A percentile compares a stretch with the other conserved stretches of the same genome.
Conservation (phyloP, 1,284 basidiomycete species). For the Clitocybe nebularis region DNA sequence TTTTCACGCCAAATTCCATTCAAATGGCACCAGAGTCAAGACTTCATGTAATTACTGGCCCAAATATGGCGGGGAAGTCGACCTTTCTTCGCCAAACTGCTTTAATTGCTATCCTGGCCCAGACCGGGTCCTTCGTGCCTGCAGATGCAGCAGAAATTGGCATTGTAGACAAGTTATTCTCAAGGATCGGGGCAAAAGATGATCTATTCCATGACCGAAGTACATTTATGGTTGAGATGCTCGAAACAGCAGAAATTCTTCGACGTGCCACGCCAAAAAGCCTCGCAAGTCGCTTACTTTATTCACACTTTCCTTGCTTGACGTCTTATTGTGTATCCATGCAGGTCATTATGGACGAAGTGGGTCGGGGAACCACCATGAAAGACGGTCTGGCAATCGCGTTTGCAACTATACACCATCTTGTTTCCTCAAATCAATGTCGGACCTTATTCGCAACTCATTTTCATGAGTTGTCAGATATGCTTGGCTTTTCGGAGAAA, state of each 20-base stretch:
- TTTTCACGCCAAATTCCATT: slow-evolving; percentile 84
- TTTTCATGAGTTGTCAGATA: slow-evolving; percentile 89
- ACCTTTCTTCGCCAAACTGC: slow-evolving; percentile 92
- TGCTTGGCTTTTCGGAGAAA: slow-evolving; percentile 60
- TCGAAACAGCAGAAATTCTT: slow-evolving; percentile 81
- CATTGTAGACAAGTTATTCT: slow-evolving; percentile 89
- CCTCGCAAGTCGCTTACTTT: slow-evolving; percentile 47
- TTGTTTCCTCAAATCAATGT: slow-evolving; percentile 72
- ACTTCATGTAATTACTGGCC: slow-evolving; percentile 86
- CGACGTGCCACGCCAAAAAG: slow-evolving; percentile 78
- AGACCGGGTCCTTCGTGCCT: slow-evolving; percentile 91
- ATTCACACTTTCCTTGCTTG: too few relatives aligned
- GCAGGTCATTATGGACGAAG: slow-evolving; percentile 96
- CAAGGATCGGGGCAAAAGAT: slow-evolving; percentile 93
- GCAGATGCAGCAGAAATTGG: slow-evolving; percentile 78
- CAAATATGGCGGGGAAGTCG: slow-evolving; percentile 96
- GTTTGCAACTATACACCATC: slow-evolving; percentile 84
- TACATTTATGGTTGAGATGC: slow-evolving; percentile 94
- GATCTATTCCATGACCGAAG: slow-evolving; percentile 91
- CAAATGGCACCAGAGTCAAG: slow-evolving; percentile 55
- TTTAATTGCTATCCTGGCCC: slow-evolving; percentile 87
- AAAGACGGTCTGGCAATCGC: slow-evolving; percentile 92
- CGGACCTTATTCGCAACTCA: slow-evolving; percentile 94
- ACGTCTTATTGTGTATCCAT: slow-evolving; percentile 3
- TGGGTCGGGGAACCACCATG: slow-evolving; percentile 92